Base-by-base conservation (phyloP, 257 asterid genomes). In the Solanum sitiens region DNA sequence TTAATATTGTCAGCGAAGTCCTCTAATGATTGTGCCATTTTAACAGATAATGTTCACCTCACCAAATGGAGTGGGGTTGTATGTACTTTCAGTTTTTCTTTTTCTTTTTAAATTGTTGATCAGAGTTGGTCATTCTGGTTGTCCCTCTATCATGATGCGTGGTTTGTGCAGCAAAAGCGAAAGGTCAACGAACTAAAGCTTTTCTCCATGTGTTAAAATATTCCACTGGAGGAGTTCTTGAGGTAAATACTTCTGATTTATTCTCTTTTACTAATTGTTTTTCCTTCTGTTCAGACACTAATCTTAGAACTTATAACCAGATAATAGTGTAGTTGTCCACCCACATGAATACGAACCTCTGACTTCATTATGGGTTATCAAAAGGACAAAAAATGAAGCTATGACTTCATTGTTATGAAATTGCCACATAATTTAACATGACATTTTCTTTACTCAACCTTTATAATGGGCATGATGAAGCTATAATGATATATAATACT, bases 141-240 rank as follows among this genome's bases (percentile, higher is more conserved):
- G 85, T 82, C 44, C n/a, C n/a, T 3, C 30, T 50, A 18, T 47
- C 68, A 47, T 80, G 68, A 80, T 50, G 44, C 79, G 20, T 89
- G 87, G 40, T 89, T 88, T 86, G 77, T 95, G 92, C 98, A 96
- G 99, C 95, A 20, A 95, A 95, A 94, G 91, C 92, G 42, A 97
- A 97, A 94, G 95, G 68, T 33, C 95, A 94, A 88, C 91, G 94
- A 89, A 92, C 94, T 88, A 95, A 93, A 94, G 99, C 98, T 73
- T 97, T 97, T 92, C 97, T 97, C 53, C 99, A 98, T 75, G 99
- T 97, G 88, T 86, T 97, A 88, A 97, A 96, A 87, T 94, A 96
- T 93, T 95, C 99, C 4, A 89, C 85, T 88, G 99, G 99, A 75
- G 99, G 99, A 83, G 95, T 93, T 89, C 98, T 97, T 56, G 99